A percentile compares a stretch with the other conserved stretches of the same genome.
These are phyloP conservation scores for Willaertia magna DNA, from an alignment of 208 protist species.

Conservation along the genomic window DNA sequence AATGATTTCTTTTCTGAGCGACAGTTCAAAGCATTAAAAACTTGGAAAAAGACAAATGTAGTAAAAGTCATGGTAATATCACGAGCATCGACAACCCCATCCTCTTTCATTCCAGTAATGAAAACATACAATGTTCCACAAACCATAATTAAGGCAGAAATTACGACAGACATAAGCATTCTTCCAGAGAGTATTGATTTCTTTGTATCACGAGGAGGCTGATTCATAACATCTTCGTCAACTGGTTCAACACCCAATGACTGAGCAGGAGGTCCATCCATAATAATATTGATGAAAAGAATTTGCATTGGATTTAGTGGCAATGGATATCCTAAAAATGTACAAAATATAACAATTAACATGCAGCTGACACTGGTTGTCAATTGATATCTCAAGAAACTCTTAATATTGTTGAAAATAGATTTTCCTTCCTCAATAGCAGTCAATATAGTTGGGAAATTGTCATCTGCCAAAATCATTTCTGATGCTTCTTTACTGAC, in stretches of 20 bases:
- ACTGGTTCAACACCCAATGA: conserved; percentile 78
- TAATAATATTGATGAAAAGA: conserved; percentile 97
- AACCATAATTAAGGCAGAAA: conserved; percentile 32
- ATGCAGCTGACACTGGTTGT: conserved; percentile 81
- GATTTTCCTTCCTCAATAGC: conserved; percentile 82
- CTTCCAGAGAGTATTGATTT: conserved; percentile 57
- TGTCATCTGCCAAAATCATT: conserved; percentile 86
- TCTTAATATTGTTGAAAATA: conserved; percentile 93
- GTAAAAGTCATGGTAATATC: conserved; percentile 41
- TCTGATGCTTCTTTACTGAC: conserved; percentile 88
- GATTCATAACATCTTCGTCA: conserved; percentile 69
- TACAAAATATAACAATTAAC: conserved; percentile 41
- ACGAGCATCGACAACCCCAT: conserved; percentile 13
- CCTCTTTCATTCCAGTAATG: conserved; percentile 19
- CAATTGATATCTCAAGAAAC: conserved; percentile 93
- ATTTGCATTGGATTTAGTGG: conserved; percentile 62
- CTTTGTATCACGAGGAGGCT: conserved; percentile 55
- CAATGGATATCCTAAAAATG: conserved; percentile 43
- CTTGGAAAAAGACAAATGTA: conserved; percentile 45
- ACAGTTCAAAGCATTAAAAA: conserved; percentile 45
- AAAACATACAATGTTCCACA: conserved; percentile 22
- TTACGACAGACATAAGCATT: conserved; percentile 22
- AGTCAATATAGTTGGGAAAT: conserved; percentile 90
- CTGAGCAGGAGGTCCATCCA: conserved; percentile 91
- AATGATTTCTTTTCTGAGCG: conserved; percentile 30